phyloP scores from a whole-genome alignment of 2,329 filamentous ascomycete genomes.

The Colletotrichum ledebouriae region DNA sequence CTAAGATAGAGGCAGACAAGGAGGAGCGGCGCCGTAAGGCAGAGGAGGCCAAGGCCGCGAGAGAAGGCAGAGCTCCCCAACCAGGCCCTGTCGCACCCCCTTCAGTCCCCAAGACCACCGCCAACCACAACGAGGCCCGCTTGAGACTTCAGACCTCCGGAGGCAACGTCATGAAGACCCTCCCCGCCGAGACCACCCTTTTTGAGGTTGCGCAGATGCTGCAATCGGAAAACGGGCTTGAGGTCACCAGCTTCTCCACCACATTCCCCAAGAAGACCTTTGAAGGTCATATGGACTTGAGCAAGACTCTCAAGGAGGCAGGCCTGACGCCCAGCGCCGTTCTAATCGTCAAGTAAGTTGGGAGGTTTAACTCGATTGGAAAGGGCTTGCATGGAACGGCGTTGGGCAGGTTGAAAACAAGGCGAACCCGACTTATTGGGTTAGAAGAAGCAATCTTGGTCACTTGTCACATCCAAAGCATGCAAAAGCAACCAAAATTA shows the following conservation, averaged over 20 bases:
- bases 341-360: conserved; percentile 75
- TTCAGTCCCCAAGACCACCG: conserved; percentile 70
- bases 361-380: conserved; percentile 23
- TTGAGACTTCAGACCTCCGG: conserved; percentile 82
- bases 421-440: no score
- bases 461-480: conserved; percentile 4
- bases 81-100: conserved; percentile 62
- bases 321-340: conserved; percentile 93
- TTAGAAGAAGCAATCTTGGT: not conserved
- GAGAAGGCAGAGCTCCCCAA: conserved; percentile 77
- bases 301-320: conserved; percentile 92
- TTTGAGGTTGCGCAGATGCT: conserved; percentile 90
- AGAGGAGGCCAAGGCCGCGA: conserved; percentile 85
- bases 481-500: conserved; percentile 9
- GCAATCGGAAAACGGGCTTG: conserved; percentile 75
- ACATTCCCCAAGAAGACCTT: conserved; percentile 92
- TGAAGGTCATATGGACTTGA: conserved; percentile 78
- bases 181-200: conserved; percentile 89
- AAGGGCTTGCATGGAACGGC: conserved; percentile 24
- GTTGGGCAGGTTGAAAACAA: conserved; percentile 18
- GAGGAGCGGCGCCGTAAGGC: conserved; percentile 87
- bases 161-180: conserved; percentile 87
- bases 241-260: conserved; percentile 82
- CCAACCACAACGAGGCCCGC: conserved; percentile 83
- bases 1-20: conserved; percentile 95